Evolutionary conservation across 371 early-diverging fungal species (phyloP).

Genomic region (Mucor irregularis): DNA sequence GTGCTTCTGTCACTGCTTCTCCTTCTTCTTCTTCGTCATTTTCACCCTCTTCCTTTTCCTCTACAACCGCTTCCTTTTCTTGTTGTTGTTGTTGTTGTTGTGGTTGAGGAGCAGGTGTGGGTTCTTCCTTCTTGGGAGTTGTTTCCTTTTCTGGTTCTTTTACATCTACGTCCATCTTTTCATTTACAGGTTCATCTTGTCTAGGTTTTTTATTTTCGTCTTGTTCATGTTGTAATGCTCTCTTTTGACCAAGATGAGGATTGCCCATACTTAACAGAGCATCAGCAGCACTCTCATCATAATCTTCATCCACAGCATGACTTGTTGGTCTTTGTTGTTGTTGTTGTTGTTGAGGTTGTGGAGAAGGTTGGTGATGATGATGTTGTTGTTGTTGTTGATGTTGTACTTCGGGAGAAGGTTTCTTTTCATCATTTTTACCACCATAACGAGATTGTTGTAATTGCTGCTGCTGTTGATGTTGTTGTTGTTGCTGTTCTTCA

Average conservation of each 20-base stretch:
- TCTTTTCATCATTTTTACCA: too few species aligned
- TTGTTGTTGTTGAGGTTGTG: background rate
- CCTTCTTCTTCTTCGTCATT: slow-evolving; percentile 9
- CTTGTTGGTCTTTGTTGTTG: background rate
- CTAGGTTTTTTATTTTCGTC: slow-evolving; percentile 20
- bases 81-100: background rate
- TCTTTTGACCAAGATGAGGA: slow-evolving; percentile 26
- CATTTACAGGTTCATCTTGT: background rate
- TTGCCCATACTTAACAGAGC: slow-evolving; percentile 33
- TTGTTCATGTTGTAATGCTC: slow-evolving; percentile 9
- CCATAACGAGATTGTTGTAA: slow-evolving; percentile 3
- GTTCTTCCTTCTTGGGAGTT: background rate
- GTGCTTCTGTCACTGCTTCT: background rate
- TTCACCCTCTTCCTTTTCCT: slow-evolving; percentile 7
- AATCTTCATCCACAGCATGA: slow-evolving; percentile 16
- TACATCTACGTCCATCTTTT: too few species aligned
- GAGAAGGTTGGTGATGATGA: background rate
- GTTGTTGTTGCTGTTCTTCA: slow-evolving; percentile 4
- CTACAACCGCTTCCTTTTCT: background rate
- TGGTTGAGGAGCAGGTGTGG: background rate
- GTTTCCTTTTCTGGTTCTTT: too few species aligned
- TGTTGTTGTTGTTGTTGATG: slow-evolving; percentile 5
- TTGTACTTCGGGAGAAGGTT: too few species aligned
- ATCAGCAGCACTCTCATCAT: slow-evolving; percentile 37
- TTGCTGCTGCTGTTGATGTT: background rate